Base-by-base conservation (phyloP, 2,329 filamentous ascomycete genomes). In the Parascedosporium putredinis region DNA sequence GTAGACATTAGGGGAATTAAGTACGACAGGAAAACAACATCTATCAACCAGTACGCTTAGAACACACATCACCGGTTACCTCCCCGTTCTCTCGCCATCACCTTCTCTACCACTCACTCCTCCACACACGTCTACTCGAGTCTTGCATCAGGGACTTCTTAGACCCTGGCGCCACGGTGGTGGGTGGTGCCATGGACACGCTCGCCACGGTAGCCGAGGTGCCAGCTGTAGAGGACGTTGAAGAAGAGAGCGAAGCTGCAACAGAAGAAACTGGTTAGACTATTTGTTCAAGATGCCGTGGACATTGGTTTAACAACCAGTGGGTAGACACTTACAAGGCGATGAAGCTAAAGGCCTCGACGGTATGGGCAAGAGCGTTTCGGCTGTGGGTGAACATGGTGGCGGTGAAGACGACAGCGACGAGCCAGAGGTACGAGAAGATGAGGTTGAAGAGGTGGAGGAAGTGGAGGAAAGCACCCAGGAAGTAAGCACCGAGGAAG, bases 341-440 rank as follows among this genome's bases (percentile, higher is more conserved):
- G 49, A 65, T 59, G 50, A 64, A 65, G 53, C 57, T 62, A 42
- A 65, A 65, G 10, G 63, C 61, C 51, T 63, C 61, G 38, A 59
- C 58, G 2, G 61, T 57, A n/a, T 62, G 56, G 6, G 52, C 48
- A 6, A 61, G 54, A 6, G 45, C 33, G 48, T 54, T 54, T 24
- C 54, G 50, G 31, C 58, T 54, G 51, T 55, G 47, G 38, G 55
- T 62, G 55, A 57, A 64, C 29, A 59, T 57, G 42, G 54, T 51
- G 20, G 62, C 61, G 9, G 60, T 56, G 42, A 64, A 64, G 7
- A 58, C 60, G 25, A 65, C 61, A 3, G 54, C 56, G 40, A 63
- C 62, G 9, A 65, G 54, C 62, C 62, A 65, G 9, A 65, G 61
- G 52, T 64, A 64, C 18, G 61, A 63, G 53, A 65, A 65, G 47